Conservation (phyloP, 1,139 yeast species). For the Hanseniaspora sp. region DNA sequence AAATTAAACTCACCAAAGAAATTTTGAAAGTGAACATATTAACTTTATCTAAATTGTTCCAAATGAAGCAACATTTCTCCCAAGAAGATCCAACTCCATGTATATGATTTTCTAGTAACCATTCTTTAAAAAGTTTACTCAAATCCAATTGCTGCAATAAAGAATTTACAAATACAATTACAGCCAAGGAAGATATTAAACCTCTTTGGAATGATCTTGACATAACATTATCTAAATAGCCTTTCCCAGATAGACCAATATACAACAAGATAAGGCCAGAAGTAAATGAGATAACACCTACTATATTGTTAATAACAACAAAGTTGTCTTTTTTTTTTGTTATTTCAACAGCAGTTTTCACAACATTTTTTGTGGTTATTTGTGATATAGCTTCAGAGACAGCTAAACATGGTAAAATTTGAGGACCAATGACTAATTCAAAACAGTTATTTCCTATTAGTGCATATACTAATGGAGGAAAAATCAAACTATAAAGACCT, state of each 20-base stretch:
- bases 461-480: slow-evolving; percentile 74
- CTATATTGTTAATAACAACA: slow-evolving; percentile 35
- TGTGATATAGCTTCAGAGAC: slow-evolving; percentile 81
- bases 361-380: not conserved
- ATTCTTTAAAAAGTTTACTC: slow-evolving; percentile 18
- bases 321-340: not conserved
- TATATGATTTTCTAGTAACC: slow-evolving; percentile 11
- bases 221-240: slow-evolving; percentile 77
- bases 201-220: slow-evolving; percentile 78
- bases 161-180: slow-evolving; percentile 78
- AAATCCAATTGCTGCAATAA: slow-evolving; percentile 64
- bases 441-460: slow-evolving; percentile 87
- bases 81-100: slow-evolving; percentile 39
- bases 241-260: slow-evolving; percentile 73
- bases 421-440: slow-evolving; percentile 88
- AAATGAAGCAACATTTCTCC: slow-evolving; percentile 53
- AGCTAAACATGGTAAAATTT: slow-evolving; percentile 80
- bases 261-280: slow-evolving; percentile 68
- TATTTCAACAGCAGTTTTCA: not conserved
- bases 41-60: slow-evolving; percentile 21
- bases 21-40: slow-evolving; percentile 6
- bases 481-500: slow-evolving; percentile 70
- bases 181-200: slow-evolving; percentile 85
- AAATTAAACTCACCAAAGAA: slow-evolving; percentile 33
- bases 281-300: slow-evolving; percentile 62